phyloP scores from a whole-genome alignment of 371 early-diverging fungal genomes.

The Mortierella sp. region DNA sequence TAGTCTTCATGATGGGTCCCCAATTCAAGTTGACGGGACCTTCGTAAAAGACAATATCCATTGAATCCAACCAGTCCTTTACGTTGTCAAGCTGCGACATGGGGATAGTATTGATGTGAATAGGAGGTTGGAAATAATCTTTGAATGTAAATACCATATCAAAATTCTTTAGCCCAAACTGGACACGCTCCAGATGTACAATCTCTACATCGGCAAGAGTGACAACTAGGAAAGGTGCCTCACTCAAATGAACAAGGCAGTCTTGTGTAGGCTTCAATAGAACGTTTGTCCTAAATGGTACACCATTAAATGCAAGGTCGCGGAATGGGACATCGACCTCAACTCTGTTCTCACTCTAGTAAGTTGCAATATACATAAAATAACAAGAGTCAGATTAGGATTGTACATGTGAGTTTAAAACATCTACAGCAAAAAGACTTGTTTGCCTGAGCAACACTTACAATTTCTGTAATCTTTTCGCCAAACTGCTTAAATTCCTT shows the following conservation, averaged over 20 bases:
- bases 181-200: slow-evolving; percentile 98
- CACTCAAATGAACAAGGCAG: slow-evolving; percentile 97
- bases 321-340: slow-evolving; percentile 97
- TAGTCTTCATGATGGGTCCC: slow-evolving; percentile 98
- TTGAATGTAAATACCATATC: slow-evolving; percentile 99
- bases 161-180: slow-evolving; percentile 98
- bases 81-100: slow-evolving; percentile 95
- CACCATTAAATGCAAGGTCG: slow-evolving; percentile 97
- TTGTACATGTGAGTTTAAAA: no score
- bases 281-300: slow-evolving; percentile 95
- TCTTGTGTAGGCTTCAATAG: slow-evolving; percentile 97
- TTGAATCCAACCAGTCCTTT: slow-evolving; percentile 98
- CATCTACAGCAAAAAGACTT: background rate
- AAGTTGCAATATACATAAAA: background rate
- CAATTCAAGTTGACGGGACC: slow-evolving; percentile 99
- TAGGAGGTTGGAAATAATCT: slow-evolving; percentile 90
- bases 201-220: slow-evolving; percentile 97
- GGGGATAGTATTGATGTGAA: slow-evolving; percentile 98
- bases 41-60: slow-evolving; percentile 97
- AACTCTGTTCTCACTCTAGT: slow-evolving; percentile 80
- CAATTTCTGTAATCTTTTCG: slow-evolving; percentile 89
- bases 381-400: background rate
- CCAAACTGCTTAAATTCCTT: slow-evolving; percentile 96
- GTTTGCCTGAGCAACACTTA: slow-evolving; percentile 40
- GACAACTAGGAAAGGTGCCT: slow-evolving; percentile 96